Base-by-base conservation (phyloP, 179 eudicot species). In the Beta lomatogona region DNA sequence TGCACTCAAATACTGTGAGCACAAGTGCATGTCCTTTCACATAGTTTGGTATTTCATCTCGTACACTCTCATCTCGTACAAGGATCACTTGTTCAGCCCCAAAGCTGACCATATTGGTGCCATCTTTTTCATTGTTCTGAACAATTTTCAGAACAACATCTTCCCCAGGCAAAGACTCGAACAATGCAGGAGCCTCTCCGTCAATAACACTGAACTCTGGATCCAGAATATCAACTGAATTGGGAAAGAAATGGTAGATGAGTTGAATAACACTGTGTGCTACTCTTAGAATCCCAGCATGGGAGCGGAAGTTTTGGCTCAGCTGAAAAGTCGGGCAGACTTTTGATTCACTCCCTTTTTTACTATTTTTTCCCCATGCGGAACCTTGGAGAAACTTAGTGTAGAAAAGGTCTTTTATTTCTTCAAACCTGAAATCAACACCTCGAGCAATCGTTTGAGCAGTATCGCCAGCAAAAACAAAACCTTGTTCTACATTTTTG, bases 391-490 rank as follows among this genome's bases (percentile, higher is more conserved):
- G 6, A 74, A 91, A 93, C 83, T 90, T 86, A 5, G 75, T 83
- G 74, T 87, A 91, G 80, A 89, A 93, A 52, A 93, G 64, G 48
- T 84, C 66, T 67, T 91, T 71, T 28, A 28, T 83, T 72, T 91
- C 97, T 65, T 93, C 85, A 60, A 93, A 93, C 76, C 93, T 81
- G 53, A 93, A 93, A 73, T 89, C 89, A 66, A 93, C 88, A 9
- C 97, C 97, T 71, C 84, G 83, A 14, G 97, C 94, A 53, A 92
- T 92, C 0, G 97, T 91, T 15, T 92, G 97, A 0, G 97, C 97
- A 0, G 97, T 91, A 69, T 92, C 97, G 21, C 97, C 97, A 90
- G 31, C 31, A 28, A 28, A 28, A 28, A 28, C 31, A 28, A 28
- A 28, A 28, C 31, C 31, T 1, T 28, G 94, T 0, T 87, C 85